phyloP scores from a whole-genome alignment of 1,284 basidiomycete species.

The Ustilago tritici region DNA sequence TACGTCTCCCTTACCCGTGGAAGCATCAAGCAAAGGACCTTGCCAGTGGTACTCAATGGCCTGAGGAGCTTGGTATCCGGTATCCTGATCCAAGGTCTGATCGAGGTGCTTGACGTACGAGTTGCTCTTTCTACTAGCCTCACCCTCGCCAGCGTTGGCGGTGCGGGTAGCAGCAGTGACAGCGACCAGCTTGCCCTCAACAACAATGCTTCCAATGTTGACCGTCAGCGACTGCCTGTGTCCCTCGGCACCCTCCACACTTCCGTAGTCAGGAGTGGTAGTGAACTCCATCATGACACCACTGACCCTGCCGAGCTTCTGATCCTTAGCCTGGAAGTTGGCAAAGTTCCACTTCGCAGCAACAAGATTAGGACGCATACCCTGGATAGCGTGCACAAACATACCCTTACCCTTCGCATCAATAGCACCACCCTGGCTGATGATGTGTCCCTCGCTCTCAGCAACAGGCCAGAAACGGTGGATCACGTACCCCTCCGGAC shows the following conservation, averaged over 20 bases:
- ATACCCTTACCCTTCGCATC: slow-evolving; percentile 83
- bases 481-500: slow-evolving; percentile 63
- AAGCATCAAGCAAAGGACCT: slow-evolving; percentile 74
- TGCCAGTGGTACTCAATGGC: slow-evolving; percentile 83
- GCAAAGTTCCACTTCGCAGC: slow-evolving; percentile 96
- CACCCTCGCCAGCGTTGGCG: slow-evolving; percentile 43
- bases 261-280: slow-evolving; percentile 73
- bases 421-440: slow-evolving; percentile 78
- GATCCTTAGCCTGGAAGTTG: slow-evolving; percentile 76
- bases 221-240: slow-evolving; percentile 71
- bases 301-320: slow-evolving; percentile 75
- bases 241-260: slow-evolving; percentile 12
- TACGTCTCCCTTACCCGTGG: slow-evolving; percentile 40
- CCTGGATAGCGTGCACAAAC: slow-evolving; percentile 96
- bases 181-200: slow-evolving; percentile 80
- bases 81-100: slow-evolving; percentile 76
- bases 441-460: slow-evolving; percentile 78
- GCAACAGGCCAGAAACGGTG: slow-evolving; percentile 70
- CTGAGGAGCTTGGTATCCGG: slow-evolving; percentile 83
- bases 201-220: slow-evolving; percentile 85
- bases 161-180: slow-evolving; percentile 74
- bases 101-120: slow-evolving; percentile 80
- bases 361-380: slow-evolving; percentile 95
- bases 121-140: slow-evolving; percentile 73
- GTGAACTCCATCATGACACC: slow-evolving; percentile 96